Evolutionary conservation across 805 yeast genomes (phyloP), one percentile per base, ranked within the genome.

Genomic region (Candida bentonensis): DNA sequence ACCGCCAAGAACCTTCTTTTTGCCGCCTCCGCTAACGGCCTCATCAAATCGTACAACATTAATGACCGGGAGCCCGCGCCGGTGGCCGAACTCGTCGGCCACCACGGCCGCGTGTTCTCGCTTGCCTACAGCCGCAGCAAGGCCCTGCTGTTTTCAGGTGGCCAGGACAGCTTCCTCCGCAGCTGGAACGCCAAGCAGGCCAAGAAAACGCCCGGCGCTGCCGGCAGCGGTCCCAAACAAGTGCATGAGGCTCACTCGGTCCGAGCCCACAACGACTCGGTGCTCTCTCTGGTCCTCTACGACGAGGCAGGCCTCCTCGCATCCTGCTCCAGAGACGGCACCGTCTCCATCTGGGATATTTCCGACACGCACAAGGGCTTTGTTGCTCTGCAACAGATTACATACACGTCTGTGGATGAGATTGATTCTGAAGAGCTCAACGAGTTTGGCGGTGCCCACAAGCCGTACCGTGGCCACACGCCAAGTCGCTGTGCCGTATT

Each of bases 21-120:
- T 20, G 53, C 56, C 1, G 57, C 53, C 2, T 28, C 47, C 3
- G 48, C 46, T n/a, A 51, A 52, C 28, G 56, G 58, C 13, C 41
- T 42, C 20, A 47, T 54, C 30, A 39, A 27, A 26, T 46, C 46
- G 15, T 54, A 53, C 53, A 46, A 47, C 23, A 28, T 51, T 21
- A 28, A 47, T 9, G 45, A 42, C 21, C 44, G 39, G 26, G 15
- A 21, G 4, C 44, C 47, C 4, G 40, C 28, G n/a, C 40, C 45
- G 15, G 4, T 39, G 20, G 26, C 30, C 17, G 43, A 51, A n/a
- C 48, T 42, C 40, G 13, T 44, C 7, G 55, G 54, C 11, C 52
- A 50, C 34, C 46, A 40, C 15, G 56, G 56, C 22, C 33, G 40
- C 13, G 42, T 52, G 17, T 40, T 44, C 5, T 46, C 49, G 9